These are phyloP conservation scores for Aristolochia contorta DNA, from an alignment of 164 flowering plant species.

Conservation along the genomic window DNA sequence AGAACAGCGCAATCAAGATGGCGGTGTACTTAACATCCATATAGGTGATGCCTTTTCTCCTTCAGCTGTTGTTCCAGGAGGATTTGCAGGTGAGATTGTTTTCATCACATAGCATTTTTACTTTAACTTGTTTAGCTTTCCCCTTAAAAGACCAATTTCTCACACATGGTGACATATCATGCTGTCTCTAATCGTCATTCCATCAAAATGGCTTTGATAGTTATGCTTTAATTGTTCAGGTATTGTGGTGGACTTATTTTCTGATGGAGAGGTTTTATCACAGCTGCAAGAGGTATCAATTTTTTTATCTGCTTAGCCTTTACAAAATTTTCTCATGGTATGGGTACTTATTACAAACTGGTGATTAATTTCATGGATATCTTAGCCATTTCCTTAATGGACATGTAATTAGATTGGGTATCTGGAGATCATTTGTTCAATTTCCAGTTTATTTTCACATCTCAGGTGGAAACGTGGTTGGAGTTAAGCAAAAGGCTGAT, in stretches of 20 bases:
- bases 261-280: constrained; percentile 56
- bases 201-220: not conserved
- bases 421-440: not conserved
- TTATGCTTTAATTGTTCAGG: constrained; percentile 31
- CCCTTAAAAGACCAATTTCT: not conserved
- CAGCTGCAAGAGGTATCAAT: constrained; percentile 48
- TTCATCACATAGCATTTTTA: not conserved
- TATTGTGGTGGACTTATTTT: constrained; percentile 73
- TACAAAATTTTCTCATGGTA: too few relatives aligned
- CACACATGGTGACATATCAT: not conserved
- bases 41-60: constrained; percentile 71
- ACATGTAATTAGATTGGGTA: too few relatives aligned
- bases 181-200: not conserved
- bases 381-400: not conserved
- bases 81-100: constrained; percentile 48
- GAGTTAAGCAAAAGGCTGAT: constrained; percentile 40
- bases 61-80: constrained; percentile 28
- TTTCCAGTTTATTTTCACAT: not conserved
- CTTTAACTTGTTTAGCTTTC: not conserved
- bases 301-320: not conserved
- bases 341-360: not conserved
- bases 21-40: constrained; percentile 60
- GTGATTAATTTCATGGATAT: not conserved
- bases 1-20: constrained; percentile 40
- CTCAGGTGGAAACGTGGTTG: constrained; percentile 48